A percentile compares a stretch with the other conserved stretches of the same genome.
phyloP scores from a whole-genome alignment of 257 asterid genomes.

The Nicotiana tomentosiformis region DNA sequence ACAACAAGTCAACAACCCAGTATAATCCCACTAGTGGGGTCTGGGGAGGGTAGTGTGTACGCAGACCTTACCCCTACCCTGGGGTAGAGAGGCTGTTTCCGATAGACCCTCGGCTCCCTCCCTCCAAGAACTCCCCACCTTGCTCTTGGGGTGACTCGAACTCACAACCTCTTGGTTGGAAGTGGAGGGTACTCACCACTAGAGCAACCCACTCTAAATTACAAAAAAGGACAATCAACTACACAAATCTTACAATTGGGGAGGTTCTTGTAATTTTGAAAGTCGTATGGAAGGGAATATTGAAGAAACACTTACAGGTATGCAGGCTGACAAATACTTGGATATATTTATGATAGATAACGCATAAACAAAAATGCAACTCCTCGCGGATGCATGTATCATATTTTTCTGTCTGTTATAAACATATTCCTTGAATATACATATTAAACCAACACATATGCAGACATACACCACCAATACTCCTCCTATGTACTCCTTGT shows the following conservation, averaged over 20 bases:
- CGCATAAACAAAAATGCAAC: neutral
- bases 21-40: too few relatives aligned
- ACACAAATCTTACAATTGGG: neutral
- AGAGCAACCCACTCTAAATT: neutral
- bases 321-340: neutral
- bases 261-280: neutral
- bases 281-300: neutral
- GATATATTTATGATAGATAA: neutral
- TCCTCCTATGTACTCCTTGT: neutral
- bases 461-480: neutral
- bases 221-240: neutral
- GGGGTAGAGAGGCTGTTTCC: too few relatives aligned
- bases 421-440: neutral
- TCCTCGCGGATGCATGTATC: neutral
- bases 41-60: too few relatives aligned
- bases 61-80: too few relatives aligned
- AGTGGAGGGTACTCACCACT: too few relatives aligned
- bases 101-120: too few relatives aligned
- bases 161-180: too few relatives aligned
- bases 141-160: too few relatives aligned
- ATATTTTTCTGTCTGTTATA: neutral
- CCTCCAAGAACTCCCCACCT: too few relatives aligned
- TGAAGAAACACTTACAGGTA: neutral
- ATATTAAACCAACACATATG: neutral
- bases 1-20: too few relatives aligned